Evolutionary conservation across 306 rosid species (phyloP).

Genomic region (Medicago truncatula): DNA sequence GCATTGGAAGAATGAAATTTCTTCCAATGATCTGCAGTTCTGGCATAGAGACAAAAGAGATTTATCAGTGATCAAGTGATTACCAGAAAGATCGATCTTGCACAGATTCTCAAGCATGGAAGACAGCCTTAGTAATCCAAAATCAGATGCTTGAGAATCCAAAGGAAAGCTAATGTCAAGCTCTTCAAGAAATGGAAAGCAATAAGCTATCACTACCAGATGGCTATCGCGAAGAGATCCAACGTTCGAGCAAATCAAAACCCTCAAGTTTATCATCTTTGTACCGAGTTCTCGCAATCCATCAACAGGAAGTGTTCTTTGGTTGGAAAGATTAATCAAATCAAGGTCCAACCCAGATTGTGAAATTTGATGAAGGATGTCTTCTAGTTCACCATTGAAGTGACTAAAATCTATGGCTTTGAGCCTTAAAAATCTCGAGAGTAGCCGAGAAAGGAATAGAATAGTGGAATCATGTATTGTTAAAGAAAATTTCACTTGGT

Average conservation of each 20-base stretch:
- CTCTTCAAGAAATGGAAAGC: conserved; percentile 71
- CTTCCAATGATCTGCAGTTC: conserved; percentile 56
- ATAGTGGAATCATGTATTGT: conserved; percentile 40
- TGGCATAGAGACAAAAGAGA: conserved; percentile 55
- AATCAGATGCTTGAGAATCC: conserved; percentile 54
- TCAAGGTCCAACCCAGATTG: conserved; percentile 61
- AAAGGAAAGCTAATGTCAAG: conserved; percentile 68
- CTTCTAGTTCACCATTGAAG: conserved; percentile 50
- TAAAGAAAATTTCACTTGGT: conserved; percentile 51
- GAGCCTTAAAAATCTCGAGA: conserved; percentile 60
- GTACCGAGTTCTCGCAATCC: conserved; percentile 56
- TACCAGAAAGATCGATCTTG: conserved; percentile 73
- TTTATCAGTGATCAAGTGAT: conserved; percentile 55
- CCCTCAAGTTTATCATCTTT: conserved; percentile 53
- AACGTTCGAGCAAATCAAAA: conserved; percentile 58
- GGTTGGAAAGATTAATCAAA: conserved; percentile 64
- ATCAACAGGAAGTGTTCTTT: conserved; percentile 43
- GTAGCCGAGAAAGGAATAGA: conserved; percentile 51
- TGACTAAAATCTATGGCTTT: conserved; percentile 52
- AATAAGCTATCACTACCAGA: conserved; percentile 53
- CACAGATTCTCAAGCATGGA: conserved; percentile 54
- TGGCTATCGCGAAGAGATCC: conserved; percentile 49
- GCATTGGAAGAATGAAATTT: conserved; percentile 56
- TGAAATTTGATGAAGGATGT: conserved; percentile 54
- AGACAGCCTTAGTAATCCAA: conserved; percentile 56